Conservation (phyloP, 1,139 yeast genomes). For the Candida neerlandica region DNA sequence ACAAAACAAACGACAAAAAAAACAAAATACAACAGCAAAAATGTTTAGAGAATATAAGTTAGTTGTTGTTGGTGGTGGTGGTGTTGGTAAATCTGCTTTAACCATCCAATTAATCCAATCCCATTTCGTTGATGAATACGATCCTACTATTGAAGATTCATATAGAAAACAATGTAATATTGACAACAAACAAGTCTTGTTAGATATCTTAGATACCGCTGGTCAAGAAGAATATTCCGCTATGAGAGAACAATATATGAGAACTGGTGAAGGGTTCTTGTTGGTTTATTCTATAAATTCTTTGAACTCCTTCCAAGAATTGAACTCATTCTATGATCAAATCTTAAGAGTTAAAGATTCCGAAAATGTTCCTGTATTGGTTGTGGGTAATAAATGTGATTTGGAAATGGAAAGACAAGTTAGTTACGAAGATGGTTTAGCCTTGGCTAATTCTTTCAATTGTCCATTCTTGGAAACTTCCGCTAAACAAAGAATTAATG, state of each 20-base stretch:
- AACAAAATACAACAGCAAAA: conserved; percentile 4
- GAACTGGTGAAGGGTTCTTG: conserved; percentile 90
- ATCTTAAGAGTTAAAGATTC: conserved; percentile 83
- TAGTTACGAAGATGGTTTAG: conserved; percentile 78
- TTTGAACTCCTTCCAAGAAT: conserved; percentile 76
- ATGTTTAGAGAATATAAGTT: conserved; percentile 73
- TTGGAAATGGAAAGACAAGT: conserved; percentile 76
- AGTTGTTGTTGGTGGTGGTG: conserved; percentile 98
- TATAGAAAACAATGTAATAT: conserved; percentile 59
- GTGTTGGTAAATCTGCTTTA: conserved; percentile 95
- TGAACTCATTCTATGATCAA: conserved; percentile 78
- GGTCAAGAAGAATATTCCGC: conserved; percentile 98
- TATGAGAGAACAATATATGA: conserved; percentile 92
- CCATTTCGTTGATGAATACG: conserved; percentile 94
- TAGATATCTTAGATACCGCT: conserved; percentile 91
- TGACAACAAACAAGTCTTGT: conserved; percentile 51
- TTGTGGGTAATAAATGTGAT: conserved; percentile 70
- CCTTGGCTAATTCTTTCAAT: conserved; percentile 70
- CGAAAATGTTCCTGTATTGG: conserved; percentile 69
- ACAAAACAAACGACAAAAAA: background rate
- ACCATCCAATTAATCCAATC: conserved; percentile 89
- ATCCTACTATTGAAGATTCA: conserved; percentile 93
- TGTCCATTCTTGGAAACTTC: conserved; percentile 91
- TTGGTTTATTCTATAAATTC: conserved; percentile 85
- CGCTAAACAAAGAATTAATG: conserved; percentile 91